These are phyloP conservation scores for Boletus smithii DNA, from an alignment of 1,284 basidiomycete species.

Conservation along the genomic window DNA sequence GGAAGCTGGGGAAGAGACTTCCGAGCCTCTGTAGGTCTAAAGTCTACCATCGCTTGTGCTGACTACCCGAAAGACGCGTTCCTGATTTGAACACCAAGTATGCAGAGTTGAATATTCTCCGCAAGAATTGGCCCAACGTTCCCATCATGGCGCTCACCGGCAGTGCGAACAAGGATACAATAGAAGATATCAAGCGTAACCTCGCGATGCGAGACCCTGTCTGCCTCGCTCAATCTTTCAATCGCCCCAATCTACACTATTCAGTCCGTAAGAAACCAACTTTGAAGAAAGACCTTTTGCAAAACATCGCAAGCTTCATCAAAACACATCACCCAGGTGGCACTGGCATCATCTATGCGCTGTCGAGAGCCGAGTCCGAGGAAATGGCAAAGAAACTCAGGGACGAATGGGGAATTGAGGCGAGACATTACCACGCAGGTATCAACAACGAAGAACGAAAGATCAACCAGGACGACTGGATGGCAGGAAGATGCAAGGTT, in stretches of 20 bases:
- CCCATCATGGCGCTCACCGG: conserved; percentile 97
- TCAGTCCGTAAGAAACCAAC: conserved; percentile 57
- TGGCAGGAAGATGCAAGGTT: conserved; percentile 67
- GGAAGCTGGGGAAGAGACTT: conserved; percentile 85
- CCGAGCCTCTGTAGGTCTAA: conserved; percentile 60
- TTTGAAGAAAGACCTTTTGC: conserved; percentile 50
- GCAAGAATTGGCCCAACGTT: conserved; percentile 69
- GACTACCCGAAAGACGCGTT: neutral
- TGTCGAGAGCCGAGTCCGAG: conserved; percentile 74
- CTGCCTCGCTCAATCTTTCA: conserved; percentile 82
- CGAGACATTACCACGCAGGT: conserved; percentile 86
- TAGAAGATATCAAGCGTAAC: conserved; percentile 74
- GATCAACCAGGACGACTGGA: conserved; percentile 72
- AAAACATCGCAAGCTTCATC: conserved; percentile 77
- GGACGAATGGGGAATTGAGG: conserved; percentile 55
- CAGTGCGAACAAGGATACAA: conserved; percentile 79
- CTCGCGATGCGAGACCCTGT: conserved; percentile 64
- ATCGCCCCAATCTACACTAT: conserved; percentile 87
- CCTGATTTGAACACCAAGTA: conserved; percentile 47
- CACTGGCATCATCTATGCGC: conserved; percentile 88
- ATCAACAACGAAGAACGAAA: conserved; percentile 67
- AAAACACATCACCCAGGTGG: conserved; percentile 52
- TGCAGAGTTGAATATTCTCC: conserved; percentile 62
- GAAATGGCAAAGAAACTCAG: conserved; percentile 68
- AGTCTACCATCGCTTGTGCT: neutral